Conservation (phyloP, 495 filamentous ascomycete species). For the Friedmanniomyces endolithicus region DNA sequence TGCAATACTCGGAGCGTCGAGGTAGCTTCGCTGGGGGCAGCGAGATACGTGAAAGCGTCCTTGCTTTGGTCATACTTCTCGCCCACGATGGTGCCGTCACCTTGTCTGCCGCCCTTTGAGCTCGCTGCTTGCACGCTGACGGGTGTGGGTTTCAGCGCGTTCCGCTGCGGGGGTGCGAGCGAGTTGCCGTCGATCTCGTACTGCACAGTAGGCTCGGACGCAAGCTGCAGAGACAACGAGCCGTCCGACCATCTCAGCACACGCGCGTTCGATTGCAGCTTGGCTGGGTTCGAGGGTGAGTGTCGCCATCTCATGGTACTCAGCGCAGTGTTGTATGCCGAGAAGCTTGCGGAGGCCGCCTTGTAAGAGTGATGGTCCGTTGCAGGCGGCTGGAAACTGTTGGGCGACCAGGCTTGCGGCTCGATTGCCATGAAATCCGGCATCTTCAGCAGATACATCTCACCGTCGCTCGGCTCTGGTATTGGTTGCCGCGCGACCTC, state of each 20-base stretch:
- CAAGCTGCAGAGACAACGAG: conserved; percentile 66
- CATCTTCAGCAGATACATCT: conserved; percentile 65
- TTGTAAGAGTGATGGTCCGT: conserved; percentile 40
- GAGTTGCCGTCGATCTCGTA: conserved; percentile 65
- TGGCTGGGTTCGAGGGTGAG: conserved; percentile 45
- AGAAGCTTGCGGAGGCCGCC: conserved; percentile 34
- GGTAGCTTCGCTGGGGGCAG: conserved; percentile 55
- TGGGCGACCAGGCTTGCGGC: conserved; percentile 57
- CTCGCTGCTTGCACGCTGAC: conserved; percentile 19
- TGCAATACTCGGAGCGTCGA: conserved; percentile 62
- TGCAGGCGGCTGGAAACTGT: conserved; percentile 54
- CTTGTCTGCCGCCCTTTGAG: conserved; percentile 14
- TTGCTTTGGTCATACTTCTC: conserved; percentile 49
- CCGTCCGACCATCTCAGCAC: conserved; percentile 76
- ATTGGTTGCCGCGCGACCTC: conserved; percentile 41
- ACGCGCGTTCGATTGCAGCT: conserved; percentile 63
- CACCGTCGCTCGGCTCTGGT: conserved; percentile 55
- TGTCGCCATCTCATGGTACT: conserved; percentile 60
- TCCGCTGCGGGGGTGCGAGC: conserved; percentile 51
- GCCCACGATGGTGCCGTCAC: neutral
- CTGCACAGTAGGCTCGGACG: conserved; percentile 58
- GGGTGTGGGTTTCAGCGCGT: conserved; percentile 39
- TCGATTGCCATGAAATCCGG: conserved; percentile 69
- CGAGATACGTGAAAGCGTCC: conserved; percentile 74
- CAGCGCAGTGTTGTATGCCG: conserved; percentile 51